A percentile compares a stretch with the other conserved stretches of the same genome.
These are phyloP conservation scores for Boletus putidus DNA, from an alignment of 1,284 basidiomycete genomes.

Conservation along the genomic window DNA sequence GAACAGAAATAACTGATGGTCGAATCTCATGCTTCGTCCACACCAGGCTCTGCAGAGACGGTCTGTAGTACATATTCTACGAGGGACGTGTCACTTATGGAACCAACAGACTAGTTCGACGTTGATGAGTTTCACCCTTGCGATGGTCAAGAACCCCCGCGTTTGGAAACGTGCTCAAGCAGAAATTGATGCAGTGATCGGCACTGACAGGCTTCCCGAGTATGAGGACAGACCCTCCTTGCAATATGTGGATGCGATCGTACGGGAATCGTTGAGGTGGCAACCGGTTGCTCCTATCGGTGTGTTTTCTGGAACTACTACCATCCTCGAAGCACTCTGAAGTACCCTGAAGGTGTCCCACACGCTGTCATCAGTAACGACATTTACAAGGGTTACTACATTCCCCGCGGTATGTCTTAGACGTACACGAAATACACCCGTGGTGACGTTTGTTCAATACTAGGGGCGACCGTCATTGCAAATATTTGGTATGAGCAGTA, in stretches of 20 bases:
- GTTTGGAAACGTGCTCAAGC: constrained; percentile 25
- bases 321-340: no score
- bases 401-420: background rate
- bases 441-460: background rate
- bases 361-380: background rate
- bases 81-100: background rate
- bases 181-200: constrained; percentile 36
- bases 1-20: background rate
- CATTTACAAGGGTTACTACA: constrained; percentile 1
- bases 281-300: constrained; percentile 14
- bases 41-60: constrained; percentile 15
- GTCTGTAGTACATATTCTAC: constrained; percentile 5
- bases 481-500: constrained; percentile 13
- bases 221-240: background rate
- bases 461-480: constrained; percentile 14
- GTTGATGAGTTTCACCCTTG: constrained; percentile 33
- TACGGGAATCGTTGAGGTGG: constrained; percentile 40
- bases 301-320: no score
- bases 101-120: background rate
- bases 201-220: constrained; percentile 39
- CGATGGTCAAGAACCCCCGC: constrained; percentile 39
- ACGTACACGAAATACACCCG: no score
- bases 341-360: background rate
- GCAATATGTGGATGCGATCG: constrained; percentile 27
- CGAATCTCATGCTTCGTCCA: background rate